These are phyloP conservation scores for Sugiyamaella novakii DNA, from an alignment of 1,139 yeast species.

Conservation along the genomic window DNA sequence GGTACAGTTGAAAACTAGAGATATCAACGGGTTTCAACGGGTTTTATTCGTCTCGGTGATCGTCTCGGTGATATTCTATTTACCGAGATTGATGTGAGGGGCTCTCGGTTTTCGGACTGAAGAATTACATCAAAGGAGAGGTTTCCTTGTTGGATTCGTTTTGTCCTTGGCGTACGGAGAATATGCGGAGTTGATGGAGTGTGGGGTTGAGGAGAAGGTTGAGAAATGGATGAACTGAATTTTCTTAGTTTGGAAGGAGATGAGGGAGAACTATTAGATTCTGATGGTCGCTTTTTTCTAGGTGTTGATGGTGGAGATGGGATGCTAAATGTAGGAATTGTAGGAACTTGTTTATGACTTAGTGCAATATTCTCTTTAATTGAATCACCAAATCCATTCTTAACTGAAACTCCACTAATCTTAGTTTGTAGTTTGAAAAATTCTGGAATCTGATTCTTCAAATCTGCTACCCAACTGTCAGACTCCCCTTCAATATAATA, in stretches of 20 bases:
- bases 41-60: neutral
- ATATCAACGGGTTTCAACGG: no score
- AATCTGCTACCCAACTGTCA: conserved; percentile 69
- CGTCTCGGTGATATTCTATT: conserved; percentile 6
- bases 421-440: conserved; percentile 60
- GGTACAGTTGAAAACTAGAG: no score
- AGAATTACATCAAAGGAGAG: conserved; percentile 20
- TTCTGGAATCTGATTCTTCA: conserved; percentile 57
- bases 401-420: conserved; percentile 27
- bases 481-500: conserved; percentile 79
- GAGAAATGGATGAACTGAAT: neutral
- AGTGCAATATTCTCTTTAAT: conserved; percentile 2
- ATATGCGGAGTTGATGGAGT: conserved; percentile 13
- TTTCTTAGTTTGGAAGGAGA: conserved; percentile 8
- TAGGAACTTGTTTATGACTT: neutral
- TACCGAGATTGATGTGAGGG: conserved; percentile 6
- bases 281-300: conserved; percentile 7
- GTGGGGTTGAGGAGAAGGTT: neutral
- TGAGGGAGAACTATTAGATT: neutral
- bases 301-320: conserved; percentile 28
- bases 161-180: conserved; percentile 19
- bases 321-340: conserved; percentile 9
- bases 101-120: conserved; percentile 10
- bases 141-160: conserved; percentile 20
- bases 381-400: neutral